Base-by-base conservation (phyloP, 345 rosid genomes). In the Litchi chinensis region DNA sequence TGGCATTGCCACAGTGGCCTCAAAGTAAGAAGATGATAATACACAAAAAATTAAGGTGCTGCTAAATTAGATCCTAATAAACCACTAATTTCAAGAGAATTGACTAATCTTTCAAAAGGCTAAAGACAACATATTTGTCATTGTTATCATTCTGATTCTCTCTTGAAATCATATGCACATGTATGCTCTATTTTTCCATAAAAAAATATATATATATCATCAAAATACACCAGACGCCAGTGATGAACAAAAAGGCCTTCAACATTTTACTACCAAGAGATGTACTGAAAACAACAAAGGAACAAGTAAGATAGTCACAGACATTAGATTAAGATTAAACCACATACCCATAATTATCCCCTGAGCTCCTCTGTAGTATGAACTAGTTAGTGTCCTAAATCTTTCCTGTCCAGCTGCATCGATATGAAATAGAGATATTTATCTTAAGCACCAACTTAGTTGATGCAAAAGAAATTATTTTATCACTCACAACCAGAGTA, bases 341-440 rank as follows among this genome's bases (percentile, higher is more conserved):
- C 40, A 21, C 80, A 68, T 88, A 95, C 99, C 99, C 99, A 93
- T 90, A 13, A 93, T 88, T 60, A 95, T 88, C 78, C 98, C 98
- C 83, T 93, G 99, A 70, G 99, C 98, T 76, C 98, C 99, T 85
- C 98, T 91, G 88, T 95, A 95, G 82, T 95, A 93, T 8, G 98
- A 95, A 76, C 97, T 92, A 5, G 98, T 93, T 6, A 95, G 86
- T 43, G 99, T 95, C 83, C 99, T 89, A 83, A 95, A 95, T 76
- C 98, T 89, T 84, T 95, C 99, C 88, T 95, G 97, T 57, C 99
- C 99, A 88, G 98, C 99, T 95, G 91, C 86, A 82, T 37, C n/a
- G 74, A 73, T 32, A 77, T 32, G 70, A 59, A 69, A 79, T 60
- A 32, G 69, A 69, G 28, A 73, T 54, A 79, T 16, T 19, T 52